Percentiles rank a stretch among this genome's conserved stretches.
phyloP scores from a whole-genome alignment of 2,329 filamentous ascomycete genomes.

The Westerdykella aurantiaca region DNA sequence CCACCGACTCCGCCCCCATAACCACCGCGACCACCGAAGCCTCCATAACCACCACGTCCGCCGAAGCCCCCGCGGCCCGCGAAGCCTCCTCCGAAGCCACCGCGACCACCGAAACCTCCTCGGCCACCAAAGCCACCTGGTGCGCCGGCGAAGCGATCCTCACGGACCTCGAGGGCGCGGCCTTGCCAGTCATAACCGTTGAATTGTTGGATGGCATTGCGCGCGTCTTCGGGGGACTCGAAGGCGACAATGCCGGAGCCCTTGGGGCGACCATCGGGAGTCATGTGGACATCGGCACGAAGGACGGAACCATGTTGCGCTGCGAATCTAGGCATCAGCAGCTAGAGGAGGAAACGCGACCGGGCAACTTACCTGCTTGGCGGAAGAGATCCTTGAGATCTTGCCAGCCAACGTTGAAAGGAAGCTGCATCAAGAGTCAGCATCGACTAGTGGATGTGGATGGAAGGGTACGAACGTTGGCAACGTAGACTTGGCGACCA shows the following conservation, averaged over 20 bases:
- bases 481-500: constrained; percentile 90
- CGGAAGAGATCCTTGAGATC: constrained; percentile 98
- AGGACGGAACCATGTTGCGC: constrained; percentile 55
- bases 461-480: constrained; percentile 74
- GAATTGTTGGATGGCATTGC: constrained; percentile 94
- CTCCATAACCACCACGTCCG: constrained; percentile 41
- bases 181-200: constrained; percentile 99
- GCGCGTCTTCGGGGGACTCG: constrained; percentile 88
- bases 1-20: constrained; percentile 36
- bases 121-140: constrained; percentile 38
- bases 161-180: constrained; percentile 84
- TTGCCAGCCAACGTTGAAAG: constrained; percentile 97
- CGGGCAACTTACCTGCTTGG: constrained; percentile 73
- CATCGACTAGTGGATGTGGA: constrained; percentile 12
- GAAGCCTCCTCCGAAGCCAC: constrained; percentile 41
- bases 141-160: constrained; percentile 81
- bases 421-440: constrained; percentile 59
- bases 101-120: constrained; percentile 33
- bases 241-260: constrained; percentile 97
- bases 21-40: constrained; percentile 41
- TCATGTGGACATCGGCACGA: constrained; percentile 89
- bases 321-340: constrained; percentile 2
- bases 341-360: background rate
- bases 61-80: constrained; percentile 51
- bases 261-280: constrained; percentile 88